Evolutionary conservation across 352 stramenopile species (phyloP).

Genomic region (Aphanomyces euteiches): DNA sequence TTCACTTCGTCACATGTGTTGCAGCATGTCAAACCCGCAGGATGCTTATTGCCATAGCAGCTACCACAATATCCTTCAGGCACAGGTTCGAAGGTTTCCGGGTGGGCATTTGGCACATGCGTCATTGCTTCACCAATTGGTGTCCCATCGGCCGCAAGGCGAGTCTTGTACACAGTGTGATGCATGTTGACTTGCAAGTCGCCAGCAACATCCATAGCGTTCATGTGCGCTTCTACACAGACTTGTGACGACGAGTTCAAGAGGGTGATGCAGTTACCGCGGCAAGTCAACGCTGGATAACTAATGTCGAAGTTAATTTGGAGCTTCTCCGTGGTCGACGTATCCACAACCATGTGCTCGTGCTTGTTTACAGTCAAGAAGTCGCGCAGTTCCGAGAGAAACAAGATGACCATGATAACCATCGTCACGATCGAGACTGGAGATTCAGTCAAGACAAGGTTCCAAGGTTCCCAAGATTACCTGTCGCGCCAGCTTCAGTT

Average conservation of each 20-base stretch:
- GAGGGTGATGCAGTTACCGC: conserved; percentile 37
- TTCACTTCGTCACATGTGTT: conserved; percentile 84
- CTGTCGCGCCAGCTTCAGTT: conserved; percentile 88
- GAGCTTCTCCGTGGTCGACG: conserved; percentile 91
- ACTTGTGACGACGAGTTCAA: background rate
- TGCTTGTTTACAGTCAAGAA: conserved; percentile 80
- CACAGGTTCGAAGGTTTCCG: conserved; percentile 43
- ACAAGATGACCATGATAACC: conserved; percentile 86
- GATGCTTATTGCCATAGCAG: conserved; percentile 90
- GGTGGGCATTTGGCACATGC: conserved; percentile 37
- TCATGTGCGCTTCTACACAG: conserved; percentile 91
- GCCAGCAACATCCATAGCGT: conserved; percentile 98
- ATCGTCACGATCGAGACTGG: conserved; percentile 81
- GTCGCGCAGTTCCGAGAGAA: conserved; percentile 83
- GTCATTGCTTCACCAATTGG: conserved; percentile 56
- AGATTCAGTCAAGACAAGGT: background rate
- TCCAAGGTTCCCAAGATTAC: conserved; percentile 27
- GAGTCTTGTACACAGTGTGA: conserved; percentile 92
- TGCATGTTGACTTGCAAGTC: conserved; percentile 97
- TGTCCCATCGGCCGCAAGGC: conserved; percentile 72
- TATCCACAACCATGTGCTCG: conserved; percentile 96
- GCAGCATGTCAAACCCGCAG: conserved; percentile 63
- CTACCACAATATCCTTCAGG: conserved; percentile 91
- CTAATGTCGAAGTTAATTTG: conserved; percentile 98
- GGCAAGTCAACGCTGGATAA: conserved; percentile 94